Percentiles rank a stretch among this genome's conserved stretches.
These are phyloP conservation scores for Plasmodium gonderi DNA, from an alignment of 169 alveolate genomes.

Conservation along the genomic window DNA sequence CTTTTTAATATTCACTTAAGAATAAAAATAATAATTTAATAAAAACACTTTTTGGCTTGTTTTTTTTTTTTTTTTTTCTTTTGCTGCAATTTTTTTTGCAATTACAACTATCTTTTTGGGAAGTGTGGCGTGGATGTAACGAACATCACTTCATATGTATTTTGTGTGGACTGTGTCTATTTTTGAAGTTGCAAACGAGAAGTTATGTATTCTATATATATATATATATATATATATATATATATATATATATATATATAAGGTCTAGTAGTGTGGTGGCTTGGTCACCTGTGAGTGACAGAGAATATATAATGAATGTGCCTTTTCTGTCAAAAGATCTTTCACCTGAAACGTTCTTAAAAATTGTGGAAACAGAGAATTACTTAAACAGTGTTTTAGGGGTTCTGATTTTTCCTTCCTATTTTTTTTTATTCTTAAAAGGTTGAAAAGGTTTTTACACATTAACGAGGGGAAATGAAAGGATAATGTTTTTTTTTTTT, in stretches of 20 bases:
- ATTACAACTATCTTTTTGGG: background rate
- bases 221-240: too few relatives aligned
- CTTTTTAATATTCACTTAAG: background rate
- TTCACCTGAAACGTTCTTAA: background rate
- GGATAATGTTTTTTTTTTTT: background rate
- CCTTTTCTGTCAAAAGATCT: background rate
- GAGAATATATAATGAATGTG: background rate
- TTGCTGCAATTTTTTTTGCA: background rate
- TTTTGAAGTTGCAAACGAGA: too few relatives aligned
- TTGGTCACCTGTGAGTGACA: too few relatives aligned
- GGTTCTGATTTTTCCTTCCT: background rate
- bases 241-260: too few relatives aligned
- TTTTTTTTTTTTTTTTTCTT: background rate
- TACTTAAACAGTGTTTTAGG: background rate
- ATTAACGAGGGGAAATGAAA: background rate
- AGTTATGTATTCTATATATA: too few relatives aligned
- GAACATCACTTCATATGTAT: too few relatives aligned
- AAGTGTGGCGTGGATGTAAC: background rate
- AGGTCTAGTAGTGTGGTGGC: too few relatives aligned
- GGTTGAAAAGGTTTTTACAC: background rate
- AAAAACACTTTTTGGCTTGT: too few relatives aligned
- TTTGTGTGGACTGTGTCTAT: too few relatives aligned
- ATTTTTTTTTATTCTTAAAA: background rate
- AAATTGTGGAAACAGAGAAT: background rate
- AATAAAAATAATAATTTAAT: background rate